Percentiles rank a stretch among this genome's conserved stretches.
Conservation (phyloP, 805 yeast genomes). For the Yamadazyma philogaea region DNA sequence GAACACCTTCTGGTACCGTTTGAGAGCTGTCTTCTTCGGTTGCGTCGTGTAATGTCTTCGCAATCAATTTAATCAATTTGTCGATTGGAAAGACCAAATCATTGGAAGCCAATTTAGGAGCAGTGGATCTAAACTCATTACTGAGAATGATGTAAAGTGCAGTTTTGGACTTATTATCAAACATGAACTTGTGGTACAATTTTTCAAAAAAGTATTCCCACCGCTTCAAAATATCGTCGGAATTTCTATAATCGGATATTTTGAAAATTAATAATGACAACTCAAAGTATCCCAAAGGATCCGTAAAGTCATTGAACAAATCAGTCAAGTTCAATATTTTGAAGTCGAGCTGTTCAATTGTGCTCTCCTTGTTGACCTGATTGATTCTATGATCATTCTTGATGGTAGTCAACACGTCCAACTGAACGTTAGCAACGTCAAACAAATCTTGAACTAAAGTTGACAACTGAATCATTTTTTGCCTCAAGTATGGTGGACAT, state of each 20-base stretch:
- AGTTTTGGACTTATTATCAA: constrained; percentile 22
- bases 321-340: constrained; percentile 71
- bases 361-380: constrained; percentile 47
- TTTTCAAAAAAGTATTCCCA: constrained; percentile 74
- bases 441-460: constrained; percentile 72
- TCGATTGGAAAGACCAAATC: constrained; percentile 80
- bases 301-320: constrained; percentile 80
- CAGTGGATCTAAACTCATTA: constrained; percentile 48
- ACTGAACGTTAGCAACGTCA: constrained; percentile 83
- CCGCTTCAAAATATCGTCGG: constrained; percentile 75
- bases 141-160: constrained; percentile 39
- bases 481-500: constrained; percentile 73
- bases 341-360: constrained; percentile 55
- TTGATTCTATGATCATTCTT: constrained; percentile 49
- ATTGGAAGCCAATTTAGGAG: constrained; percentile 60
- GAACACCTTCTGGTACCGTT: constrained; percentile 49
- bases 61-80: constrained; percentile 62
- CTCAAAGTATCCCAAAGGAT: constrained; percentile 83
- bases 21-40: constrained; percentile 31
- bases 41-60: constrained; percentile 48
- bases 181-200: constrained; percentile 29
- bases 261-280: constrained; percentile 75
- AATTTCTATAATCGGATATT: constrained; percentile 78
- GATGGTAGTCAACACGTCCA: constrained; percentile 55
- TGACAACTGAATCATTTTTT: constrained; percentile 69